Percentiles rank a stretch among this genome's conserved stretches.
phyloP scores from a whole-genome alignment of 2,329 filamentous ascomycete species.

The Bipolaris cookei region DNA sequence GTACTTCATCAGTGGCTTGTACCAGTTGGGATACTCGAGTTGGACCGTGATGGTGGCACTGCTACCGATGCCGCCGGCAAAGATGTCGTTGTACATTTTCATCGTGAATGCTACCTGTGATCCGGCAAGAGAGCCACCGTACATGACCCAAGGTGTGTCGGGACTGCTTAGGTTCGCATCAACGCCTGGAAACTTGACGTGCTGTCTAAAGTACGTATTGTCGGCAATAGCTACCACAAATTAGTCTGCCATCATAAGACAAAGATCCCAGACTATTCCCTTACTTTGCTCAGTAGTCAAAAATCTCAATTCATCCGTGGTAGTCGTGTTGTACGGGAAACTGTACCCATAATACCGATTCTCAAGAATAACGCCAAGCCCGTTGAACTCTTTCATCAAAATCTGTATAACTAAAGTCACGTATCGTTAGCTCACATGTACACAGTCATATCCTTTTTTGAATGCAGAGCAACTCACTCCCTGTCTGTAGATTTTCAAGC shows the following conservation, averaged over 20 bases:
- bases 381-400: constrained; percentile 61
- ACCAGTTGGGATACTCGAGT: constrained; percentile 58
- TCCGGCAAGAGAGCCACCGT: constrained; percentile 55
- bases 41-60: constrained; percentile 54
- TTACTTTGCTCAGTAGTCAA: constrained; percentile 59
- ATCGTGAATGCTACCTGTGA: constrained; percentile 55
- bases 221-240: constrained; percentile 53
- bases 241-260: neutral
- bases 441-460: too few relatives aligned
- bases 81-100: constrained; percentile 54
- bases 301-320: constrained; percentile 58
- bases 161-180: constrained; percentile 53
- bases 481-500: constrained; percentile 52
- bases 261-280: neutral
- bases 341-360: constrained; percentile 60
- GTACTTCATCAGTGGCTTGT: constrained; percentile 58
- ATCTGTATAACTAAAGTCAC: constrained; percentile 56
- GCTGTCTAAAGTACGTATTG: constrained; percentile 59
- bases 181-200: constrained; percentile 56
- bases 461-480: constrained; percentile 33
- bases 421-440: constrained; percentile 5
- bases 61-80: constrained; percentile 59
- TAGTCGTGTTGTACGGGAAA: constrained; percentile 56
- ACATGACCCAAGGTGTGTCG: constrained; percentile 56
- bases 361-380: constrained; percentile 61